Conservation (phyloP, 2,329 filamentous ascomycete species). For the Colletotrichum incanum region DNA sequence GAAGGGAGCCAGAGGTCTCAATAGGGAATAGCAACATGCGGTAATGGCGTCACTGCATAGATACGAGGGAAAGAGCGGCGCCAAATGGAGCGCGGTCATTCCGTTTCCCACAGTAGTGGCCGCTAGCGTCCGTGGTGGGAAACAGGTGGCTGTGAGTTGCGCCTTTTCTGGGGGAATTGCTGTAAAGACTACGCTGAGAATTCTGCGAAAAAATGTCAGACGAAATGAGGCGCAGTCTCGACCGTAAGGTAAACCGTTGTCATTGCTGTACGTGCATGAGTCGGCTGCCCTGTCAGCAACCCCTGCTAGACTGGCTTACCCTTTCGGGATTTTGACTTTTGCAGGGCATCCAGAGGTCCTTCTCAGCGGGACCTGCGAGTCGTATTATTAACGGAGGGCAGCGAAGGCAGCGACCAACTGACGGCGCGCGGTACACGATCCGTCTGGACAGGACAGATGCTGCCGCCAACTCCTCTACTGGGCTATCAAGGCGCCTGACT, state of each 20-base stretch:
- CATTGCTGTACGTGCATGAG: slow-evolving; percentile 41
- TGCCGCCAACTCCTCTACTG: background rate
- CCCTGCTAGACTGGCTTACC: slow-evolving; percentile 36
- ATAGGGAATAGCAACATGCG: slow-evolving; percentile 41
- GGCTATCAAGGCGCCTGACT: slow-evolving; percentile 22
- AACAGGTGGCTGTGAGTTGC: slow-evolving; percentile 36
- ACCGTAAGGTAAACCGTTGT: slow-evolving; percentile 39
- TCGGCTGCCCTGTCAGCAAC: slow-evolving; percentile 37
- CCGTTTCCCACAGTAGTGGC: slow-evolving; percentile 43
- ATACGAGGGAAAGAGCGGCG: slow-evolving; percentile 42
- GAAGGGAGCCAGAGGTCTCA: slow-evolving; percentile 22
- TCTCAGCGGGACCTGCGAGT: background rate
- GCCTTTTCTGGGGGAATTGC: slow-evolving; percentile 36
- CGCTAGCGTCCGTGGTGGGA: slow-evolving; percentile 40
- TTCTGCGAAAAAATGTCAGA: slow-evolving; percentile 36
- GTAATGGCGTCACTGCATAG: slow-evolving; percentile 42
- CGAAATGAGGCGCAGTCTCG: slow-evolving; percentile 39
- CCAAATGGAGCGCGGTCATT: slow-evolving; percentile 42
- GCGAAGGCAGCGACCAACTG: slow-evolving; percentile 8
- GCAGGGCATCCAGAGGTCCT: slow-evolving; percentile 19
- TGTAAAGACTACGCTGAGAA: slow-evolving; percentile 28
- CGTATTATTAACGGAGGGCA: slow-evolving; percentile 11
- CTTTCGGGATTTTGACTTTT: slow-evolving; percentile 43
- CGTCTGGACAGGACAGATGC: background rate
- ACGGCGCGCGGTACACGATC: slow-evolving; percentile 5